Evolutionary conservation across 2,329 filamentous ascomycete species (phyloP), one percentile per base, ranked within the genome.

Genomic region (Pestalotiopsis sp.): DNA sequence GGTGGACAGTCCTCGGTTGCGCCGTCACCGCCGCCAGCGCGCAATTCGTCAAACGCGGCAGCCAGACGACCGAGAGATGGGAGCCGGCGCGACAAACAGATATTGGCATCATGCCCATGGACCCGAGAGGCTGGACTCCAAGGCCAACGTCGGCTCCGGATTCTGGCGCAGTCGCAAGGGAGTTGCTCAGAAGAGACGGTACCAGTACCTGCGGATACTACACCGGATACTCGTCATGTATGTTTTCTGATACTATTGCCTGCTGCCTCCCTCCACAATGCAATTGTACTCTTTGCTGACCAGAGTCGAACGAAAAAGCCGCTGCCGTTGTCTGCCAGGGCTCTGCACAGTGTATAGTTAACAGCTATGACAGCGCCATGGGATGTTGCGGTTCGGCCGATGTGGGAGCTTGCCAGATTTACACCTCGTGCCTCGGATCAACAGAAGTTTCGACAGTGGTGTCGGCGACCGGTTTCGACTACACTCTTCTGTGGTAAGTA

Each of bases 101-200:
- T 6, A 36, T 36, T 58, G 68, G 66, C 59, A 67, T 68, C 58
- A 65, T 70, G 38, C 70, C 69, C 25, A 67, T 71, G 65, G 72
- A 72, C 70, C 69, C 74, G 71, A 68, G 70, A 68, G 72, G 71
- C 72, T 76, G 74, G 76, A 56, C 70, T 3, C 74, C 77, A 63
- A 76, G 74, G 68, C 77, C 74, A 65, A 78, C 77, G 61, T 69
- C 76, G 70, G 73, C 73, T 49, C 77, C 76, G 67, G 72, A 67
- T 38, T 70, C 72, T 68, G 69, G 56, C 66, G 71, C 69, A 65
- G 63, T 69, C 45, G 71, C 73, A 63, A 56, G 70, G 67, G 76
- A 76, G 66, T 70, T 77, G 68, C 70, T 72, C 69, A 71, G 71
- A 66, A 38, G 64, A 59, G 63, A 12, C 17, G 67, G 65, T 13